Base-by-base conservation (phyloP, 306 rosid genomes). In the Trichosanthes truncata region DNA sequence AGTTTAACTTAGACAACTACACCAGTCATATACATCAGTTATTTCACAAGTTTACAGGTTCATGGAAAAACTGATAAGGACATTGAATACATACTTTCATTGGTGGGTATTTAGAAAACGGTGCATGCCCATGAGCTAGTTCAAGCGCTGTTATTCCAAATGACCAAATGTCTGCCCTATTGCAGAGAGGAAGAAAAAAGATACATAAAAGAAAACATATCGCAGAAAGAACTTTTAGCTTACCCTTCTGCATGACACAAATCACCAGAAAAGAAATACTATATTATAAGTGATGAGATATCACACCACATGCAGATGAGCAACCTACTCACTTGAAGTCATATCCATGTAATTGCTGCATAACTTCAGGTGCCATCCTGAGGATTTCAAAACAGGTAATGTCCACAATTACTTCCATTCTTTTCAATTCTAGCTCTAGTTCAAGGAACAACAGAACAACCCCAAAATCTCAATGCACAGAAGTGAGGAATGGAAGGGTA, bases 281-380 rank as follows among this genome's bases (percentile, higher is more conserved):
- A 20, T 20, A 0, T 5, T 6, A 76, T 55, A 11, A 53, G 31
- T 49, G 15, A 29, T 51, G 36, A 46, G 68, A 31, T 9, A 53
- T 9, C 67, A 68, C 41, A 73, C 72, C 79, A 51, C 51, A 40
- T 77, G 79, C 80, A 31, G 78, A 65, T 29, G 36, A 81, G 78
- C 81, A 40, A 40, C 81, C 74, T 26, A 87, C 97, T 92, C 80
- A 94, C 98, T 92, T 94, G 84, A 94, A 94, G 83, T 92, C 97
- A 78, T 94, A 94, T 83, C 98, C 98, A 88, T 94, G 97, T 81
- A 94, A 85, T 85, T 92, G 98, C 88, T 94, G 97, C 98, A 92
- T 94, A 83, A 94, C 98, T 89, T 94, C 98, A 2, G 98, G 97
- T 84, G 97, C 98, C 98, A 94, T 94, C 97, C 98, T 94, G 88